Conservation (phyloP, 2,329 filamentous ascomycete species). For the Dactylellina sp. region DNA sequence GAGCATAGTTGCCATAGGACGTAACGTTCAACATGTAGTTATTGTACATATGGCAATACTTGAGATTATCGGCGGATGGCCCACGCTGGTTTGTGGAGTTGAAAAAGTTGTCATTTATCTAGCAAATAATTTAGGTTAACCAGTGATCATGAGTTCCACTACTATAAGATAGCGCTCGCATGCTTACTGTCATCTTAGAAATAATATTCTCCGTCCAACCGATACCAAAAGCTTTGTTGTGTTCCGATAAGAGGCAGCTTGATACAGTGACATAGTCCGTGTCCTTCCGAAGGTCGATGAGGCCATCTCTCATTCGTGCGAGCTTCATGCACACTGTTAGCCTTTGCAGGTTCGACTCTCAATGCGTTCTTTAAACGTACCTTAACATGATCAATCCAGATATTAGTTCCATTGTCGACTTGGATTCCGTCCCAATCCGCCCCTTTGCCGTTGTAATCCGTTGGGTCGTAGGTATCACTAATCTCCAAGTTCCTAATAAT, state of each 20-base stretch:
- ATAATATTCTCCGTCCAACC: conserved; percentile 59
- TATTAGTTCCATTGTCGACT: conserved; percentile 57
- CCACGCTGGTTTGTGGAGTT: conserved; percentile 59
- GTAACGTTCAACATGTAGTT: conserved; percentile 59
- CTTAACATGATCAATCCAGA: conserved; percentile 59
- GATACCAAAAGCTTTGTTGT: conserved; percentile 60
- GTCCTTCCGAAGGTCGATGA: conserved; percentile 59
- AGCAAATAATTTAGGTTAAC: conserved; percentile 3
- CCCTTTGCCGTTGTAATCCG: conserved; percentile 57
- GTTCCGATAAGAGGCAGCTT: conserved; percentile 58
- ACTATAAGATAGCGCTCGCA: neutral
- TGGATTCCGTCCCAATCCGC: conserved; percentile 60
- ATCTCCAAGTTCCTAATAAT: conserved; percentile 46
- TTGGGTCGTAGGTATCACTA: conserved; percentile 44
- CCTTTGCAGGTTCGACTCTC: neutral
- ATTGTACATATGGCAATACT: conserved; percentile 58
- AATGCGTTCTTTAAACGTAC: conserved; percentile 3
- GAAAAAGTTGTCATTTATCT: conserved; percentile 60
- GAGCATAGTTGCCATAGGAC: conserved; percentile 60
- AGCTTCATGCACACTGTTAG: conserved; percentile 14
- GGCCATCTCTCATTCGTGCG: conserved; percentile 58
- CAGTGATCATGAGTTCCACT: neutral
- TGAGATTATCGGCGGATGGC: conserved; percentile 59
- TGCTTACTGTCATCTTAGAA: conserved; percentile 57
- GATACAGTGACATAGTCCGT: conserved; percentile 59